Percentiles rank a stretch among this genome's conserved stretches.
Evolutionary conservation across 805 yeast genomes (phyloP).

Genomic region (Tetrapisispora arboricola): DNA sequence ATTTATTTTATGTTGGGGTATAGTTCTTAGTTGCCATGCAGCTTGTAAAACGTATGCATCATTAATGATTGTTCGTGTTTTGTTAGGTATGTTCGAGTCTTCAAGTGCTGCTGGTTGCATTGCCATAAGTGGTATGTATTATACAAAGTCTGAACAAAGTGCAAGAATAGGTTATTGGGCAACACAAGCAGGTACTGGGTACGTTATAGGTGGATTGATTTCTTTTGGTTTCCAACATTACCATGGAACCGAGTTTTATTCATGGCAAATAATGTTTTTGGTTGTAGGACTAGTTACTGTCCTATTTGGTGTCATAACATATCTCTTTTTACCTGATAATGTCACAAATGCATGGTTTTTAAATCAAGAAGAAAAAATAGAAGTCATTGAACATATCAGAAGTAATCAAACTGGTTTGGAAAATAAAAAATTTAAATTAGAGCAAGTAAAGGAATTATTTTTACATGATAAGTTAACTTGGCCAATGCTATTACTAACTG

Average conservation of each 20-base stretch:
- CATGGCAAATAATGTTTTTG: slow-evolving; percentile 56
- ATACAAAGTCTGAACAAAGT: slow-evolving; percentile 42
- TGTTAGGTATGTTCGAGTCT: slow-evolving; percentile 46
- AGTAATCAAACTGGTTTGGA: slow-evolving; percentile 44
- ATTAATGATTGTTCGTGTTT: slow-evolving; percentile 43
- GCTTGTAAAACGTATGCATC: slow-evolving; percentile 44
- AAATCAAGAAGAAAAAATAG: slow-evolving; percentile 32
- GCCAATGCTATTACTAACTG: slow-evolving; percentile 39
- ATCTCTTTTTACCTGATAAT: slow-evolving; percentile 41
- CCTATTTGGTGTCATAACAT: slow-evolving; percentile 37
- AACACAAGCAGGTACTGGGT: slow-evolving; percentile 44
- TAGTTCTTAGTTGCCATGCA: slow-evolving; percentile 40
- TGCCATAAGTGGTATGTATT: slow-evolving; percentile 53
- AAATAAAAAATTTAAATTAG: slow-evolving; percentile 35
- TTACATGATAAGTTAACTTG: slow-evolving; percentile 39
- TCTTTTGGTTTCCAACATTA: slow-evolving; percentile 48
- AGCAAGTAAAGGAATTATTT: slow-evolving; percentile 39
- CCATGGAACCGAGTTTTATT: slow-evolving; percentile 30
- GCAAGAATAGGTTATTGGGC: slow-evolving; percentile 48
- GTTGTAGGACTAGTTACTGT: slow-evolving; percentile 47
- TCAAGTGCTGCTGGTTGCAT: slow-evolving; percentile 48
- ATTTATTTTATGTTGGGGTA: slow-evolving; percentile 45
- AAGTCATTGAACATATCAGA: slow-evolving; percentile 39
- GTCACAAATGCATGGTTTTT: slow-evolving; percentile 34
- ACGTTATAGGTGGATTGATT: slow-evolving; percentile 36